Evolutionary conservation across 2,329 filamentous ascomycete genomes (phyloP).

Genomic region (Sclerotinia glacialis): DNA sequence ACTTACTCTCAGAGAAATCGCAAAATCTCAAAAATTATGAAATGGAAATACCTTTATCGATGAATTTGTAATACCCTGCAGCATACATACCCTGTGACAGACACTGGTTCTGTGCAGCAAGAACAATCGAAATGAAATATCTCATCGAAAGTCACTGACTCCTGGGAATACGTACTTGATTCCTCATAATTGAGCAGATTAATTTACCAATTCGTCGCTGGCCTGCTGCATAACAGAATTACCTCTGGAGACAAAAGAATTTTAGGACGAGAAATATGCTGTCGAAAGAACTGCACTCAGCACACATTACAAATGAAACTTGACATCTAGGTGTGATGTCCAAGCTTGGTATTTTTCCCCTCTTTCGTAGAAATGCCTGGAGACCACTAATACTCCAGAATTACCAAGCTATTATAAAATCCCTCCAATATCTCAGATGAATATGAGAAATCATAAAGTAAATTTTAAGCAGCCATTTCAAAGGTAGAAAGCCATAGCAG

Average conservation of each 20-base stretch:
- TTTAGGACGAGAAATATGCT: too few species aligned
- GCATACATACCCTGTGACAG: neutral
- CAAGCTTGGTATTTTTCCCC: too few species aligned
- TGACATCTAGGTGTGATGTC: too few species aligned
- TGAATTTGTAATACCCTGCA: neutral
- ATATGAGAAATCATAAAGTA: too few species aligned
- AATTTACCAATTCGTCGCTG: neutral
- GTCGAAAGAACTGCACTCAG: too few species aligned
- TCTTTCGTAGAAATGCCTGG: too few species aligned
- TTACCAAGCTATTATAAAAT: too few species aligned
- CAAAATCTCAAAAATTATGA: neutral
- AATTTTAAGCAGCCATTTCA: too few species aligned
- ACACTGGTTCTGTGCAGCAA: neutral
- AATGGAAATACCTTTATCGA: neutral
- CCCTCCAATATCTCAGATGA: too few species aligned
- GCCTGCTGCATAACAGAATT: neutral
- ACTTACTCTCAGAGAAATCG: neutral
- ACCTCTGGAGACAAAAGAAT: neutral
- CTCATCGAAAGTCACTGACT: neutral
- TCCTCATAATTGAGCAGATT: neutral
- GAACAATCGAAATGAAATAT: neutral
- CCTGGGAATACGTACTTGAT: neutral
- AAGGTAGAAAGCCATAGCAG: too few species aligned
- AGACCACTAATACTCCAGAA: too few species aligned
- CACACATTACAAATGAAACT: too few species aligned